Conservation (phyloP, 768 basidiomycete genomes). For the Termitomyces sp. region DNA sequence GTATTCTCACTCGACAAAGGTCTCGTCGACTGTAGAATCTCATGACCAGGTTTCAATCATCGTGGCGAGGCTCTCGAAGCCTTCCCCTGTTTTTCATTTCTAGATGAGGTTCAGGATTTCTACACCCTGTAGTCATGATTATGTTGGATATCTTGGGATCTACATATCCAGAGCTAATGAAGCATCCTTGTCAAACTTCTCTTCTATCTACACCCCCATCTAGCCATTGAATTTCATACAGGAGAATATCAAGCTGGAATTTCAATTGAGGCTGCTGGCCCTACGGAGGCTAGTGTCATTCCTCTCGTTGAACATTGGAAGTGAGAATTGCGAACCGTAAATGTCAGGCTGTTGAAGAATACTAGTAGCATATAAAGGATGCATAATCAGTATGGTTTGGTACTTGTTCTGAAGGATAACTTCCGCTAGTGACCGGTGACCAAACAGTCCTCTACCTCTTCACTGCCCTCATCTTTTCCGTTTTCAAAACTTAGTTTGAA, state of each 20-base stretch:
- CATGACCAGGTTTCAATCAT: not conserved
- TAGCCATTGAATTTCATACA: no score
- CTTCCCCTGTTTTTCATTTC: slow-evolving; percentile 13
- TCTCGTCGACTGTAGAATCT: not conserved
- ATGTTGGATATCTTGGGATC: not conserved
- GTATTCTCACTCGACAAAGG: slow-evolving; percentile 2
- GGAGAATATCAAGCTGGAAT: not conserved
- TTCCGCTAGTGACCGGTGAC: no score
- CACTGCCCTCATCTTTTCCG: no score
- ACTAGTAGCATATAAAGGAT: no score
- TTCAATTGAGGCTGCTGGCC: not conserved
- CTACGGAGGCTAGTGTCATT: not conserved
- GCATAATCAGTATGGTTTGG: no score
- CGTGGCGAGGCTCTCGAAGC: slow-evolving; percentile 20
- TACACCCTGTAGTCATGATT: not conserved
- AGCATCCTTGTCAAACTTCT: not conserved
- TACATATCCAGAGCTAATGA: not conserved
- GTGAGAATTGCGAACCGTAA: no score
- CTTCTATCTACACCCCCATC: not conserved
- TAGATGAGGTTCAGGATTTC: slow-evolving; percentile 7
- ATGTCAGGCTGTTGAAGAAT: no score
- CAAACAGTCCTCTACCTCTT: no score
- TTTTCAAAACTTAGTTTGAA: not conserved
- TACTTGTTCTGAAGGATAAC: no score
- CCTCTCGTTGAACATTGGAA: not conserved